phyloP scores from a whole-genome alignment of 169 alveolate genomes.

The Plasmodium gaboni region DNA sequence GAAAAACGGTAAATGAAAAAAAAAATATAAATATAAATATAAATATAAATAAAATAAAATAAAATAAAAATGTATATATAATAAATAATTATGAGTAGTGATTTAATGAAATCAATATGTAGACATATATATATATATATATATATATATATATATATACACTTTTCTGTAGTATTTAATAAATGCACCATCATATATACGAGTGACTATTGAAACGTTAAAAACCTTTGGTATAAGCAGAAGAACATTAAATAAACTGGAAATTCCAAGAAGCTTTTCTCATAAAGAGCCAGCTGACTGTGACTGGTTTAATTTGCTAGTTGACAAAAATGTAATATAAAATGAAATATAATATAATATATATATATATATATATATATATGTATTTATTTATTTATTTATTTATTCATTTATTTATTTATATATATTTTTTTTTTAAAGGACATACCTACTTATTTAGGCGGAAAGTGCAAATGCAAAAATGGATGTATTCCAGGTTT shows the following conservation, averaged over 20 bases:
- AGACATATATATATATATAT: background rate
- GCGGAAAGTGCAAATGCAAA: slow-evolving; percentile 51
- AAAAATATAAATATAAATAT: too few species aligned
- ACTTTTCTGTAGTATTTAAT: slow-evolving; percentile 43
- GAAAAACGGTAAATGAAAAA: slow-evolving; percentile 33
- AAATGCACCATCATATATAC: slow-evolving; percentile 71
- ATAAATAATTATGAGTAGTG: too few species aligned
- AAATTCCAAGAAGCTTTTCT: slow-evolving; percentile 39
- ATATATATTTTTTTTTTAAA: slow-evolving; percentile 5
- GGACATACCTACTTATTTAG: slow-evolving; percentile 62
- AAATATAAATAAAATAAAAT: too few species aligned
- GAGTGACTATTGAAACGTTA: slow-evolving; percentile 57
- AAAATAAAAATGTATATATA: too few species aligned
- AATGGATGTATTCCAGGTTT: slow-evolving; percentile 73
- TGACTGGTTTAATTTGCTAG: slow-evolving; percentile 58
- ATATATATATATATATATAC: background rate
- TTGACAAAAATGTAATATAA: slow-evolving; percentile 44
- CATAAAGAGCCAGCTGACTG: slow-evolving; percentile 56
- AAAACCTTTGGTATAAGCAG: slow-evolving; percentile 62
- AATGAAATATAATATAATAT: background rate
- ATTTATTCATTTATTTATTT: background rate
- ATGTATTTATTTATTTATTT: background rate
- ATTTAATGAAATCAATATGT: background rate
- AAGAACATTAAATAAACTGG: slow-evolving; percentile 63
- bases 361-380: background rate